Conservation (phyloP, 495 filamentous ascomycete genomes). For the Tuber brumale region DNA sequence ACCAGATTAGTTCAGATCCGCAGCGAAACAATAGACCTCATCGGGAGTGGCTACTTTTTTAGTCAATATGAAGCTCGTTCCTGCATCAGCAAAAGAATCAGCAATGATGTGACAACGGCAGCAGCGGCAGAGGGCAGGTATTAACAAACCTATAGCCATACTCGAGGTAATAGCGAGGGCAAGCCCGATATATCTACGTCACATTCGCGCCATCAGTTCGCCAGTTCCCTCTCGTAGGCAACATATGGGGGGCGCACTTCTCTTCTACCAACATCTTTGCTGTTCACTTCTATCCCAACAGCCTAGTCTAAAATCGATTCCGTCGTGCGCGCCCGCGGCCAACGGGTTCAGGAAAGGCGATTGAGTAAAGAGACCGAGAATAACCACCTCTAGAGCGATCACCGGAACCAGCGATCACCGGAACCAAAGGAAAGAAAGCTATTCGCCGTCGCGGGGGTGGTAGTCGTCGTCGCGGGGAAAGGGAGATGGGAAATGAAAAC, state of each 20-base stretch:
- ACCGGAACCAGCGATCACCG: slow-evolving; percentile 4
- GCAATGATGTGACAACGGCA: slow-evolving; percentile 33
- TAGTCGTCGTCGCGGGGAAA: slow-evolving; percentile 18
- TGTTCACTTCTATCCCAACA: slow-evolving; percentile 12
- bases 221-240: slow-evolving; percentile 10
- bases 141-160: slow-evolving; percentile 77
- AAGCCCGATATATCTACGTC: slow-evolving; percentile 76
- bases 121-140: slow-evolving; percentile 3
- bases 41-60: slow-evolving; percentile 60
- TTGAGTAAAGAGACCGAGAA: slow-evolving; percentile 13
- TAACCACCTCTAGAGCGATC: slow-evolving; percentile 20
- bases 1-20: slow-evolving; percentile 7
- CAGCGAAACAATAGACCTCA: background rate
- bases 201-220: slow-evolving; percentile 44
- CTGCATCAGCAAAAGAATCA: slow-evolving; percentile 44
- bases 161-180: slow-evolving; percentile 83
- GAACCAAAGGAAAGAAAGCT: background rate
- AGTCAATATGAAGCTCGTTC: slow-evolving; percentile 88
- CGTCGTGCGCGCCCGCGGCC: slow-evolving; percentile 18
- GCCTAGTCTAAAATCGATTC: slow-evolving; percentile 17
- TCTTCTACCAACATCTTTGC: slow-evolving; percentile 62
- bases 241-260: slow-evolving; percentile 57
- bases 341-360: slow-evolving; percentile 5
- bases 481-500: slow-evolving; percentile 4
- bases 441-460: background rate